phyloP scores from a whole-genome alignment of 2,329 filamentous ascomycete species.

The Purpureocillium lavendulum region DNA sequence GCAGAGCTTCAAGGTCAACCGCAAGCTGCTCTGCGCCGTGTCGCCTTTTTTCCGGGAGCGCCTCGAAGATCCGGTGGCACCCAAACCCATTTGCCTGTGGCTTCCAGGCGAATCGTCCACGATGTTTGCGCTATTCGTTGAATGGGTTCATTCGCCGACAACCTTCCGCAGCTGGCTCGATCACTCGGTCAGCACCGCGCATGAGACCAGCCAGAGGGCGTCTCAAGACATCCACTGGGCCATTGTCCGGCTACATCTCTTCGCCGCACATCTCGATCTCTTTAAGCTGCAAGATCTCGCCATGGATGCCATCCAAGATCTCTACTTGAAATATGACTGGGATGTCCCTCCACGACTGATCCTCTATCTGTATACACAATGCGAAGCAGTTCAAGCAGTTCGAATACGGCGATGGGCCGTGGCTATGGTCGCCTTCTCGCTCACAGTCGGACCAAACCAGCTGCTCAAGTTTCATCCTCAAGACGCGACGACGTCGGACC shows the following conservation, averaged over 20 bases:
- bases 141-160: constrained; percentile 40
- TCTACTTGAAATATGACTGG: constrained; percentile 52
- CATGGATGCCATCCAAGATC: constrained; percentile 51
- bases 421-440: constrained; percentile 51
- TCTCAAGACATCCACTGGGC: constrained; percentile 43
- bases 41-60: constrained; percentile 40
- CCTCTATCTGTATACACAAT: constrained; percentile 44
- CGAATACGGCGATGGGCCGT: constrained; percentile 51
- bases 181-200: constrained; percentile 23
- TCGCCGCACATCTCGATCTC: constrained; percentile 43
- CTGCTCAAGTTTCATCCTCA: constrained; percentile 20
- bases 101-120: constrained; percentile 37
- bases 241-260: constrained; percentile 48
- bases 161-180: constrained; percentile 36
- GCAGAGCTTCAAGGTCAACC: constrained; percentile 32
- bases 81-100: constrained; percentile 25
- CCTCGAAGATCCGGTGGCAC: constrained; percentile 25
- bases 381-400: constrained; percentile 38
- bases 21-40: constrained; percentile 34
- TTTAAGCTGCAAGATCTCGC: constrained; percentile 44
- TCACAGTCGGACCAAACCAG: constrained; percentile 24
- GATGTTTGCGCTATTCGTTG: constrained; percentile 45
- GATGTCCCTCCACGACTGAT: constrained; percentile 45
- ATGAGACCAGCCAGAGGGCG: constrained; percentile 17
- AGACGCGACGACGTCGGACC: constrained; percentile 17